These are phyloP conservation scores for Fusarium incarnatum DNA, from an alignment of 2,329 filamentous ascomycete species.

Conservation along the genomic window DNA sequence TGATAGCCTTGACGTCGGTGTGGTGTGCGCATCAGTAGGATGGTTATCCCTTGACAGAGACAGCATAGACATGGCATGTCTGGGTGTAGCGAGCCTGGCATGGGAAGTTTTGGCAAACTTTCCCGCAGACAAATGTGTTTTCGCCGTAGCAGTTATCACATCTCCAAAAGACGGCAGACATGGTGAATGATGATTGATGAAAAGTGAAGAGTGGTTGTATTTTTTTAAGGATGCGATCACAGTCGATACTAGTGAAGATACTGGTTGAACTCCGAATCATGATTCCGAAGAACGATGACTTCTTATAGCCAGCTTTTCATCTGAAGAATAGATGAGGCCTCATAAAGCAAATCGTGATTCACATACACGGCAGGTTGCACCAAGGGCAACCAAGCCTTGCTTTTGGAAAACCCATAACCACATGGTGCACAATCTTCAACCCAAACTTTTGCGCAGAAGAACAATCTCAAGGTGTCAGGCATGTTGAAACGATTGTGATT, in stretches of 20 bases:
- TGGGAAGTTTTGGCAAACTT: background rate
- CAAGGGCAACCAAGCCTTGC: background rate
- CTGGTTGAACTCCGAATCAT: background rate
- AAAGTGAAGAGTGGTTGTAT: background rate
- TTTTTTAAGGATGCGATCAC: background rate
- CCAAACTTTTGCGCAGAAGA: background rate
- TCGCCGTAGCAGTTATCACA: background rate
- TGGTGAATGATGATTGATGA: background rate
- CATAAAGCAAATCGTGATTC: constrained; percentile 6
- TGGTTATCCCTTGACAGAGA: background rate
- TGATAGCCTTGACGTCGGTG: background rate
- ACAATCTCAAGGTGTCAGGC: background rate
- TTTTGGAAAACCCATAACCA: background rate
- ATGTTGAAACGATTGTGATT: constrained; percentile 15
- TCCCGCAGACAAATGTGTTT: background rate
- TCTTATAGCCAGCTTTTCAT: background rate
- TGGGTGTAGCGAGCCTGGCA: background rate
- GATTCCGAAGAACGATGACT: background rate
- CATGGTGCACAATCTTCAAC: background rate
- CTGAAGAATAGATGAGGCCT: background rate
- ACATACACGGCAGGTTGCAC: background rate
- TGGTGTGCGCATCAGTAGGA: background rate
- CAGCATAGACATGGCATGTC: background rate
- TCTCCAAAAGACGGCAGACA: background rate
- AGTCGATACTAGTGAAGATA: background rate